Evolutionary conservation across 169 alveolate genomes (phyloP), one percentile per base, ranked within the genome.

Genomic region (Cryptosporidium parvum): DNA sequence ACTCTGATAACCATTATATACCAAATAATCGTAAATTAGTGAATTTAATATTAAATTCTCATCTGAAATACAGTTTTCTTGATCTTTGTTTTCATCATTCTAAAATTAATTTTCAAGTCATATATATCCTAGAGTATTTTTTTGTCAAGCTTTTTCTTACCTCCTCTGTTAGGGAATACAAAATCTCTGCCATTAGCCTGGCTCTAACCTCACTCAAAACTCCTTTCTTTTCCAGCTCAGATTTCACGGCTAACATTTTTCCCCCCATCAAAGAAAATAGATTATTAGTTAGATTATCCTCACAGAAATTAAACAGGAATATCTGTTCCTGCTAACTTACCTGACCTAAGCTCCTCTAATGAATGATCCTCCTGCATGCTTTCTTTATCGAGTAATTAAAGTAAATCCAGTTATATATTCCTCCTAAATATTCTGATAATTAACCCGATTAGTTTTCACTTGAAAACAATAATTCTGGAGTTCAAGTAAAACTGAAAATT

Each of bases 111-210:
- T 8, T 48, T 59, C 31, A 59, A 23, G 23, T 26, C 0, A n/a
- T 21, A 3, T 31, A 23, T 14, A 2, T 14, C 6, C 8, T 7
- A 16, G 23, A 1, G n/a, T 48, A 0, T 48, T 48, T 48, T 12
- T 3, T 14, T 31, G 35, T 31, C 35, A 48, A 9, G 31, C 9
- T 42, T 18, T 31, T 69, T 3, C 56, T 42, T 72, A 72, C 85
- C 85, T 72, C 89, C 33, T 80, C 89, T 9, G 73, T 62, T 45
- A 80, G 23, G 18, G 89, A 59, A 44, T 62, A 59, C 52, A 80
- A 69, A 21, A 80, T 80, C 48, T 80, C 89, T 26, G 89, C 89
- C 89, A 80, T 80, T 39, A 80, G 26, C 5, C 65, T 80, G 12
- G 89, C 89, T 12, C 75, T 80, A 80, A 80, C 35, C 45, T 80